Evolutionary conservation across 1,284 basidiomycete genomes (phyloP), one percentile per base, ranked within the genome.

Genomic region (Cryptococcus depauperatus): DNA sequence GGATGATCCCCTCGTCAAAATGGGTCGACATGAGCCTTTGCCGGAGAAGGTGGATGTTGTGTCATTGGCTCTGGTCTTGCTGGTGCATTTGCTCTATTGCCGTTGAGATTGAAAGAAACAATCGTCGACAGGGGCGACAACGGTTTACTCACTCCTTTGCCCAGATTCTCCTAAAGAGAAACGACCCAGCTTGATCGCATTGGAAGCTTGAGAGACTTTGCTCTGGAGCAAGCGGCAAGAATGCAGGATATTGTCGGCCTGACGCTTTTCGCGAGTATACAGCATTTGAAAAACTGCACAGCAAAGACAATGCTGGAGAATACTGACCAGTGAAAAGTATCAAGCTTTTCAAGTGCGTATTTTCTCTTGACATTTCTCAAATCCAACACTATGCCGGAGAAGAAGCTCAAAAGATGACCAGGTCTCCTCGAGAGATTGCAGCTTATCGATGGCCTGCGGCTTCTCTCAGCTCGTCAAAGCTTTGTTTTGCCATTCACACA

Each of bases 181-280:
- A 14, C 49, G 50, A 21, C 59, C 63, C 1, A 42, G 30, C 8
- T 50, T 69, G 19, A 54, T 64, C 18, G 44, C 64, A 3, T 55
- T 70, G 29, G 68, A 70, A 46, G 68, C 68, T 4, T 43, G 68
- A n/a, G 61, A 66, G 40, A 53, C 58, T 8, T 64, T n/a, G 59
- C 25, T 64, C 61, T 1, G 68, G 68, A n/a, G 68, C 68, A 3
- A 57, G 55, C 5, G 68, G 68, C 2, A 47, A 65, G 1, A 67
- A 69, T 47, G 68, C 68, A 2, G 68, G 68, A 1, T 64, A 69
- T 44, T 68, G 64, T 41, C 57, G 64, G n/a, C 64, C 62, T 18
- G 56, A 52, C 47, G 50, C 43, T 34, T 46, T 41, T 13, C 37
- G 47, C 33, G 50, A 47, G 1, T 70, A 62, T 44, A 58, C 57